Evolutionary conservation across 176 grass and related monocot species (phyloP).

Genomic region (Juncus effusus): DNA sequence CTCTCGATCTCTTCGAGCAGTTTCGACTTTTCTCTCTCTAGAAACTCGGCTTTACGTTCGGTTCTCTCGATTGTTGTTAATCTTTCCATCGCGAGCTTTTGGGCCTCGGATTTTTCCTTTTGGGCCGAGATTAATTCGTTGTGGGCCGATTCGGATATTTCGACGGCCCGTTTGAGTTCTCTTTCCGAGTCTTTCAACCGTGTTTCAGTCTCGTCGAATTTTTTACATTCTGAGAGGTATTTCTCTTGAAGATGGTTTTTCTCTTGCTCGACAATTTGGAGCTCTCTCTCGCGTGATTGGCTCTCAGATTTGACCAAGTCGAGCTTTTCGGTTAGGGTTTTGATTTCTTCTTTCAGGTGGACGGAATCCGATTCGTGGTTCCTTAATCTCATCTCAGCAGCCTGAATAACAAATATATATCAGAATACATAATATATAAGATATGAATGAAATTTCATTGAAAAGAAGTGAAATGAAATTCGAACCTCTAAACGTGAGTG

Average conservation of each 20-base stretch:
- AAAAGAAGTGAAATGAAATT: neutral
- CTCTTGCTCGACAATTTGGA: conserved; percentile 78
- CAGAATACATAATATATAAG: neutral
- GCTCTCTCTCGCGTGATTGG: conserved; percentile 61
- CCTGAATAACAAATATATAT: conserved; percentile 38
- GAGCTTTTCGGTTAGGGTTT: conserved; percentile 47
- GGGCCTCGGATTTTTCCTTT: conserved; percentile 81
- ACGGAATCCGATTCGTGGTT: conserved; percentile 53
- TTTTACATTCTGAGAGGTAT: conserved; percentile 58
- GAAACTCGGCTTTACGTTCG: conserved; percentile 60
- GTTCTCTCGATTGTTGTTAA: conserved; percentile 75
- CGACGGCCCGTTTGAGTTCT: conserved; percentile 69
- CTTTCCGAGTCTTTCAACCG: conserved; percentile 92
- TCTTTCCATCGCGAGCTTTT: conserved; percentile 76
- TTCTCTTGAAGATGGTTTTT: conserved; percentile 90
- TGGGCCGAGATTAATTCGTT: conserved; percentile 57
- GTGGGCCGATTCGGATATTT: conserved; percentile 78
- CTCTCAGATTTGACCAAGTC: conserved; percentile 63
- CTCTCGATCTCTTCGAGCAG: conserved; percentile 64
- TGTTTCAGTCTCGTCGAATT: conserved; percentile 66
- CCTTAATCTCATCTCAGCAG: conserved; percentile 66
- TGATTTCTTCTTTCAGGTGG: conserved; percentile 82
- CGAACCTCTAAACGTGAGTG: conserved; percentile 68
- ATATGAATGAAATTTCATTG: neutral
- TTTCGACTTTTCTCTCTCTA: conserved; percentile 70